Evolutionary conservation across 805 yeast species (phyloP).

Genomic region (Pichia deserticola): DNA sequence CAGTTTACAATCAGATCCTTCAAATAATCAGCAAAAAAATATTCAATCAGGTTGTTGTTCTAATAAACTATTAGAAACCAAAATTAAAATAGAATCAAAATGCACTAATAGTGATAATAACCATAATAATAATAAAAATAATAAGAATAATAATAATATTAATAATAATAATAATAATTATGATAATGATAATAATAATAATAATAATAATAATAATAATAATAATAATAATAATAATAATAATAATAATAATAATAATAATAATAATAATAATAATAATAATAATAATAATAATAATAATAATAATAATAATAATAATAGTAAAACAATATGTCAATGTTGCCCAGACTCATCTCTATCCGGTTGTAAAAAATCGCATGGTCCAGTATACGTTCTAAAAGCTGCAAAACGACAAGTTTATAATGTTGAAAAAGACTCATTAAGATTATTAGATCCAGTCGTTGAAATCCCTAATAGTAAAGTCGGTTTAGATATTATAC

Average conservation of each 20-base stretch:
- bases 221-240: not conserved
- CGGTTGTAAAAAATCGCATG: constrained; percentile 6
- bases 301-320: not conserved
- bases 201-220: not conserved
- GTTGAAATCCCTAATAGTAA: constrained; percentile 26
- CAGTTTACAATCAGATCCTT: no score
- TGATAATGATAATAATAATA: no score
- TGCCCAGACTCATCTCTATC: not conserved
- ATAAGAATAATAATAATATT: no score
- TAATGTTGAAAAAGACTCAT: constrained; percentile 29
- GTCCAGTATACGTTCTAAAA: constrained; percentile 26
- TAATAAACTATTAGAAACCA: not conserved
- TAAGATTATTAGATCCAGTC: constrained; percentile 28
- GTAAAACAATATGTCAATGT: constrained; percentile 2
- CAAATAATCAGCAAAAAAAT: no score
- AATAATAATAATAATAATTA: not conserved
- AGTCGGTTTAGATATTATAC: constrained; percentile 26
- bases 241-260: not conserved
- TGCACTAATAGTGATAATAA: no score
- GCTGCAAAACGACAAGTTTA: constrained; percentile 31
- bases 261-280: not conserved
- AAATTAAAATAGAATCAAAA: not conserved
- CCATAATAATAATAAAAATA: not conserved
- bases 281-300: not conserved
- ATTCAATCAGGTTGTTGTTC: no score